Base-by-base conservation (phyloP, 2,329 filamentous ascomycete genomes). In the Calonectria henricotiae region DNA sequence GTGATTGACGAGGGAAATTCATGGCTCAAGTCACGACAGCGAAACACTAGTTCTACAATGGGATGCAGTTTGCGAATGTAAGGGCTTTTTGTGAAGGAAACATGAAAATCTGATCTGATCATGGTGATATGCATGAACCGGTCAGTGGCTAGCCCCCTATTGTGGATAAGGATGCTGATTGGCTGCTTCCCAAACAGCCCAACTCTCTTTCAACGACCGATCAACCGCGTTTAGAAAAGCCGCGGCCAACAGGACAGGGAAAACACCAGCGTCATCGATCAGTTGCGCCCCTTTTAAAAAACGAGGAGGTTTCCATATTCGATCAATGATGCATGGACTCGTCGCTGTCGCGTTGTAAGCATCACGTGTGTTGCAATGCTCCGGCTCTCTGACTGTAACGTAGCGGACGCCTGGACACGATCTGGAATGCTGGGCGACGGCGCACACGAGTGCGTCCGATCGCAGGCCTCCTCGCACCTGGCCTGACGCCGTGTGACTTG, bases 121-220 rank as follows among this genome's bases (percentile, higher is more conserved):
- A 41, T 44, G 60, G 32, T 32, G 60, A 68, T 68, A 68, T 68
- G 60, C 54, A 62, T 49, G 39, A 62, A 51, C 54, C 12, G 44
- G 66, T 63, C 41, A 27, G 60, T 63, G 46, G 67, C 37, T 54
- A 23, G 39, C 32, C 27, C 54, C 32, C 41, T 49, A 64, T 32
- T 17, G 8, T 4, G 25, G 25, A 62, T 58, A 37, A 66, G 58
- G 20, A 41, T 35, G 25, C 20, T 71, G 65, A 71, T 71, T 71
- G 69, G 69, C 55, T 47, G 39, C 25, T 55, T 17, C 44, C 27
- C 17, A 69, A 65, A 49, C 47, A 37, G 41, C 44, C 37, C 43
- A 61, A 71, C 62, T 71, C 61, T 69, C 65, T 71, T 71, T 71
- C 27, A 37, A 71, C 69, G 66, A 66, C 69, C 63, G 39, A 39